A percentile compares a stretch with the other conserved stretches of the same genome.
These are phyloP conservation scores for Aspergillus piperis DNA, from an alignment of 2,329 filamentous ascomycete species.

Conservation along the genomic window DNA sequence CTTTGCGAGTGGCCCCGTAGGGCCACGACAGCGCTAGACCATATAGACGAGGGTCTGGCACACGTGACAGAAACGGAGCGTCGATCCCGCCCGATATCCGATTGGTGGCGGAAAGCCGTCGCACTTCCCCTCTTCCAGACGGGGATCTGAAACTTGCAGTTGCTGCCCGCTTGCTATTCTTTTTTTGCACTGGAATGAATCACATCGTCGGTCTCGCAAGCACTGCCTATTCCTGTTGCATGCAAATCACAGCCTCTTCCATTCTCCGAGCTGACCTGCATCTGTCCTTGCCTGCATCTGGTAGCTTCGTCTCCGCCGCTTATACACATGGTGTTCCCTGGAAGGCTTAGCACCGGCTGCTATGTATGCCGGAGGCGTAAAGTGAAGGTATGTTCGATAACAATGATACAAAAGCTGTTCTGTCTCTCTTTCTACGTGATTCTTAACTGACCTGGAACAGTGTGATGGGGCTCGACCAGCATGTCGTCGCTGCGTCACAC, in stretches of 20 bases:
- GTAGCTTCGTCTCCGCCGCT: not conserved
- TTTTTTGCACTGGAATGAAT: not conserved
- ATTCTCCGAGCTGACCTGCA: not conserved
- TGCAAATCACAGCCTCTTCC: not conserved
- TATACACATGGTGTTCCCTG: slow-evolving; percentile 3
- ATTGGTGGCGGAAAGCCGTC: not conserved
- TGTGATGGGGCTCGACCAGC: not conserved
- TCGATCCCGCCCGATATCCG: not conserved
- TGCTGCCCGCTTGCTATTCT: not conserved
- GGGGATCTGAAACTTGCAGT: too few species aligned
- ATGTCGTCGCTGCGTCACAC: slow-evolving; percentile 1
- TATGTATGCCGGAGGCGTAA: slow-evolving; percentile 7
- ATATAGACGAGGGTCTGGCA: not conserved
- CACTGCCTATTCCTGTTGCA: not conserved
- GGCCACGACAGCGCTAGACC: not conserved
- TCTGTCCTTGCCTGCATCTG: not conserved
- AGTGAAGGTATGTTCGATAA: slow-evolving; percentile 3
- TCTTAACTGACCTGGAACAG: not conserved
- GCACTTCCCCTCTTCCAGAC: not conserved
- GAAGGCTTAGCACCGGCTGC: slow-evolving; percentile 6
- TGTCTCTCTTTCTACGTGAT: not conserved
- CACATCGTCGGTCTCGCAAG: not conserved
- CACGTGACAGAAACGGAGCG: not conserved
- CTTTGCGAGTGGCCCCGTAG: not conserved
- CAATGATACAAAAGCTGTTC: not conserved